A percentile compares a stretch with the other conserved stretches of the same genome.
phyloP scores from a whole-genome alignment of 2,329 filamentous ascomycete species.

The Apiospora hydei region DNA sequence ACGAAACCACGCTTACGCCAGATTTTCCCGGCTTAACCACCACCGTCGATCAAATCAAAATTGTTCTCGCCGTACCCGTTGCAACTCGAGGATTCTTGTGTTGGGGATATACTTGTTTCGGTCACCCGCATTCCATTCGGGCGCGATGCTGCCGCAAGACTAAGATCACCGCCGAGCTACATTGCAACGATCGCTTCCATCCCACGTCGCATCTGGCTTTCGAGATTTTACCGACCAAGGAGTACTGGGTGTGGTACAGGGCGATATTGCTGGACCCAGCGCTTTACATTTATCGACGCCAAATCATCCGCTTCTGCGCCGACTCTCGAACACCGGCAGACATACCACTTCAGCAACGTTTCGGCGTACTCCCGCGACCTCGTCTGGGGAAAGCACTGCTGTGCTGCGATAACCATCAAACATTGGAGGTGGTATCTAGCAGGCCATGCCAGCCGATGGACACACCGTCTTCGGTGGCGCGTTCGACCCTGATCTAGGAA shows the following conservation, averaged over 20 bases:
- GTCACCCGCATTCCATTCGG: conserved; percentile 27
- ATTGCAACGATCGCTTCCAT: conserved; percentile 5
- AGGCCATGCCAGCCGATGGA: conserved; percentile 28
- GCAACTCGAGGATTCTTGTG: neutral
- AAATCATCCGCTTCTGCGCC: neutral
- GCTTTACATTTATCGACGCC: conserved; percentile 22
- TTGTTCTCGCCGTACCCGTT: neutral
- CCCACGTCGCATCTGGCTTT: neutral
- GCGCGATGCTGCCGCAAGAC: conserved; percentile 64
- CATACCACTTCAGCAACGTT: neutral
- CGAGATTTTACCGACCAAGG: neutral
- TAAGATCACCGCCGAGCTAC: conserved; percentile 27
- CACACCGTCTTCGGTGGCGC: conserved; percentile 26
- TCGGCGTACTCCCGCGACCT: neutral
- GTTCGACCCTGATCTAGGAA: conserved; percentile 28
- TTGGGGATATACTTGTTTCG: conserved; percentile 3
- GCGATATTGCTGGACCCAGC: conserved; percentile 74
- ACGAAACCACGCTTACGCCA: conserved; percentile 5
- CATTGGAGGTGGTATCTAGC: neutral
- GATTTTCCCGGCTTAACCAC: neutral
- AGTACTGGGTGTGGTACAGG: conserved; percentile 46
- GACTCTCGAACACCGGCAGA: neutral
- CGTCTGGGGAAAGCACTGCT: neutral
- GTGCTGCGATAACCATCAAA: no score
- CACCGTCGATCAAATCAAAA: neutral